A percentile compares a stretch with the other conserved stretches of the same genome.
Evolutionary conservation across 495 filamentous ascomycete species (phyloP).

Genomic region (Lasiosphaeris hirsuta): DNA sequence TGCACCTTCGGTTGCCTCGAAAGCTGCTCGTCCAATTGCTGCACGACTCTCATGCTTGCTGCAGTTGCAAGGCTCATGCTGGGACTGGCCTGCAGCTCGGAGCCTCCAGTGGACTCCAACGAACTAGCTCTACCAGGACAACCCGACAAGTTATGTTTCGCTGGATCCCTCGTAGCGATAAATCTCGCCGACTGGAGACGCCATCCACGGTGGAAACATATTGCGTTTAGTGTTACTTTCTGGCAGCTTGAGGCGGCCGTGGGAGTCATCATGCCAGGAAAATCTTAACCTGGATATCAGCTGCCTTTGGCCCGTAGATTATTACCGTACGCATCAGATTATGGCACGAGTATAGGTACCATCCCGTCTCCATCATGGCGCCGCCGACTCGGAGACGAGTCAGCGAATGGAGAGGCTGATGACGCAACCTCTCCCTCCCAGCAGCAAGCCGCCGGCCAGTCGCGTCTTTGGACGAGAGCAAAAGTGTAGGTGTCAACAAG

Average conservation of each 20-base stretch:
- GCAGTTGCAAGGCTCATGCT: constrained; percentile 1
- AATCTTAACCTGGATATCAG: not conserved
- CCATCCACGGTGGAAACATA: not conserved
- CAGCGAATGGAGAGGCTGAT: not conserved
- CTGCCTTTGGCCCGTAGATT: not conserved
- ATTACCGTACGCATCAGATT: not conserved
- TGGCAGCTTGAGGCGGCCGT: not conserved
- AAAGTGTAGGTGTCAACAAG: not conserved
- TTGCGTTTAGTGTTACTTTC: not conserved
- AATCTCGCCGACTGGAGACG: not conserved
- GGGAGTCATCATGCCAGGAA: no score
- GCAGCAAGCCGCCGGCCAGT: not conserved
- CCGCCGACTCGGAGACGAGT: not conserved
- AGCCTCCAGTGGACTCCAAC: not conserved
- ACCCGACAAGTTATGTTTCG: no score
- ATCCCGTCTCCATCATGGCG: not conserved
- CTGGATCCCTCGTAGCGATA: not conserved
- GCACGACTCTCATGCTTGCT: not conserved
- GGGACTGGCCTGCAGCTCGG: not conserved
- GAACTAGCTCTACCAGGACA: not conserved
- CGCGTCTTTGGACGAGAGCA: not conserved
- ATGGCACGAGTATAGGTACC: no score
- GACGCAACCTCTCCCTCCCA: not conserved
- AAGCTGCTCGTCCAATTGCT: not conserved
- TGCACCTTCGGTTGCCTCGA: not conserved